phyloP scores from a whole-genome alignment of 352 stramenopile genomes.

The Phytophthora pinifolia region DNA sequence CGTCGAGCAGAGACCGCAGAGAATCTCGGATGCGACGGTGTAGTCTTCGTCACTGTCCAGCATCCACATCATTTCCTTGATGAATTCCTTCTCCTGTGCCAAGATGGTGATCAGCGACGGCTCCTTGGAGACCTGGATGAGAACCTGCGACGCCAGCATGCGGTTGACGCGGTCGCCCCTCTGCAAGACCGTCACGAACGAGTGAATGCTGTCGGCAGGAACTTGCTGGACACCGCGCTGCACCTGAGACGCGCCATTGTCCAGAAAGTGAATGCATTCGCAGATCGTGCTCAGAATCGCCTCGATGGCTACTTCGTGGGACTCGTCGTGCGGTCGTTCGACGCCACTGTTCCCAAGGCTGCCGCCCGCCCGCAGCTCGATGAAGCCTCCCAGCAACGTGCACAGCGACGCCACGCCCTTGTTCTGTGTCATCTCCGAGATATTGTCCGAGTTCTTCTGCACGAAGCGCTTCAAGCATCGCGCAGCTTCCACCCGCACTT shows the following conservation, averaged over 20 bases:
- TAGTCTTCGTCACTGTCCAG: constrained; percentile 73
- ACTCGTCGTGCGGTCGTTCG: constrained; percentile 43
- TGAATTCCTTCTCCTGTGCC: constrained; percentile 54
- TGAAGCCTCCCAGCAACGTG: constrained; percentile 54
- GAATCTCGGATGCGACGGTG: constrained; percentile 70
- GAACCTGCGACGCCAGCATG: constrained; percentile 71
- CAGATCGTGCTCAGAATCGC: constrained; percentile 75
- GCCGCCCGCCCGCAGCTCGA: constrained; percentile 41
- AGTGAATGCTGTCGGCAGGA: constrained; percentile 50
- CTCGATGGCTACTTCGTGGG: constrained; percentile 67
- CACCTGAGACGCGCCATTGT: constrained; percentile 34
- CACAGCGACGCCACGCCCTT: constrained; percentile 59
- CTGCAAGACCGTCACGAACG: constrained; percentile 64
- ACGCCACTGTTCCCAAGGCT: constrained; percentile 23
- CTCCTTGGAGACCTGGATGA: constrained; percentile 67
- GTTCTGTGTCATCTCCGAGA: constrained; percentile 57
- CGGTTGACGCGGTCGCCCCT: constrained; percentile 59
- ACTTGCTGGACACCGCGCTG: constrained; percentile 53
- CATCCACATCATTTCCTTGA: constrained; percentile 74
- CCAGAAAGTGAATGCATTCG: constrained; percentile 67
- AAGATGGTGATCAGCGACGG: constrained; percentile 54
- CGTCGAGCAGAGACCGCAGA: constrained; percentile 66
- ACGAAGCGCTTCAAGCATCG: constrained; percentile 77
- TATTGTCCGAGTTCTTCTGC: constrained; percentile 71
- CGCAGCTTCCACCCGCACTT: constrained; percentile 66